phyloP scores from a whole-genome alignment of 768 basidiomycete genomes.

The Suillus hirtellus region DNA sequence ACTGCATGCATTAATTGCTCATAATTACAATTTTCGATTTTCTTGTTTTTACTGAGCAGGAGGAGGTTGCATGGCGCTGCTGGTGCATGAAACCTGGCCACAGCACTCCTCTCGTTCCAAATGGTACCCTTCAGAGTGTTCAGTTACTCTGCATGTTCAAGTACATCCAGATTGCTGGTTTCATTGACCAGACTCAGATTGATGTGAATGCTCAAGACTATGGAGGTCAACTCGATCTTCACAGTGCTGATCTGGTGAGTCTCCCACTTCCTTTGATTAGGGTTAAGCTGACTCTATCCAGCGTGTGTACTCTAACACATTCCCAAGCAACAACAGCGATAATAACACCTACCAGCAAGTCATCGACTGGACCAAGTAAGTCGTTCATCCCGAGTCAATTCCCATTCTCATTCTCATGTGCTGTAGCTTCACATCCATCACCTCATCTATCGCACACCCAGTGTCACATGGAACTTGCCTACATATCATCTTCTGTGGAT shows the following conservation, averaged over 20 bases:
- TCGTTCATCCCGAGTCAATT: not conserved
- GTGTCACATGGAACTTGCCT: slow-evolving; percentile 82
- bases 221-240: slow-evolving; percentile 49
- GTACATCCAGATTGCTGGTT: slow-evolving; percentile 37
- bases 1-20: too few species aligned
- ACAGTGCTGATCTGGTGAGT: slow-evolving; percentile 61
- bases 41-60: too few species aligned
- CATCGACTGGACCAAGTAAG: slow-evolving; percentile 66
- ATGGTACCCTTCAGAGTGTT: slow-evolving; percentile 46
- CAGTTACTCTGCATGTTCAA: slow-evolving; percentile 59
- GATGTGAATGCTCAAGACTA: too few species aligned
- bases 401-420: slow-evolving; percentile 18
- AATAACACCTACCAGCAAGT: slow-evolving; percentile 52
- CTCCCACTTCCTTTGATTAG: slow-evolving; percentile 7
- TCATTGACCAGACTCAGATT: too few species aligned
- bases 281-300: slow-evolving; percentile 4
- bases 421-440: slow-evolving; percentile 73
- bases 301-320: slow-evolving; percentile 56
- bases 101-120: slow-evolving; percentile 72
- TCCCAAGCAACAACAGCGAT: slow-evolving; percentile 39
- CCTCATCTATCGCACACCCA: slow-evolving; percentile 76
- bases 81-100: slow-evolving; percentile 33
- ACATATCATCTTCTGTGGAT: slow-evolving; percentile 80
- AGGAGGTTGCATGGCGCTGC: too few species aligned
- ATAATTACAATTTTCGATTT: too few species aligned